Conservation (phyloP, 768 basidiomycete species). For the Amanita rubescens region DNA sequence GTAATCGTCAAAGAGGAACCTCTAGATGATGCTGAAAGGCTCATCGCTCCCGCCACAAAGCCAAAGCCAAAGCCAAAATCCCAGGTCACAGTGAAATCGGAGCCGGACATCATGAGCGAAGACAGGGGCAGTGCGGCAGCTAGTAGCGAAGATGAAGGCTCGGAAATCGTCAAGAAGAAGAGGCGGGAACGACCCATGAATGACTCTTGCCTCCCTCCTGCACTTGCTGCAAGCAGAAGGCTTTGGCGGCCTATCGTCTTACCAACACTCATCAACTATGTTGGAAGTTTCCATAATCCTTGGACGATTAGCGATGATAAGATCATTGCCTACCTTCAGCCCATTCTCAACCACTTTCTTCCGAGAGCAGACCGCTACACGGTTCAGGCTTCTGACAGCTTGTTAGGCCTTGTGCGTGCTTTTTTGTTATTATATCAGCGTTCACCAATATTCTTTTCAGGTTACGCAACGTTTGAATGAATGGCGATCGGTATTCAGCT, state of each 20-base stretch:
- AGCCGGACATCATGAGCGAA: not conserved
- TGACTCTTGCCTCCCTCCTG: constrained; percentile 4
- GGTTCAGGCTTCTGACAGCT: too few species aligned
- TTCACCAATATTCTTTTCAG: not conserved
- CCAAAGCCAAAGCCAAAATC: not conserved
- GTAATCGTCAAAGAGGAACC: not conserved
- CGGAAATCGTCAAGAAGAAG: not conserved
- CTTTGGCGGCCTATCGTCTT: not conserved
- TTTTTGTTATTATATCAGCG: not conserved
- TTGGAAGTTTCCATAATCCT: constrained; percentile 4
- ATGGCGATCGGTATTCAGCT: constrained; percentile 6
- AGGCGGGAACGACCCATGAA: not conserved
- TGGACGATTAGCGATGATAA: not conserved
- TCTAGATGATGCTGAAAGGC: not conserved
- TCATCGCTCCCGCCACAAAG: not conserved
- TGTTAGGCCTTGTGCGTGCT: constrained; percentile 3
- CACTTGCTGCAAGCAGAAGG: not conserved
- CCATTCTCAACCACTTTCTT: not conserved
- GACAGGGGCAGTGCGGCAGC: too few species aligned
- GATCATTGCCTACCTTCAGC: constrained; percentile 1
- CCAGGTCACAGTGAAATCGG: not conserved
- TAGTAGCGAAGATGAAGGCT: not conserved
- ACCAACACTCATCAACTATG: constrained; percentile 3
- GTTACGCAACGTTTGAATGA: constrained; percentile 5
- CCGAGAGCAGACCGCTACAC: too few species aligned